A percentile compares a stretch with the other conserved stretches of the same genome.
Conservation (phyloP, 1,284 basidiomycete species). For the Fomes fomentarius region DNA sequence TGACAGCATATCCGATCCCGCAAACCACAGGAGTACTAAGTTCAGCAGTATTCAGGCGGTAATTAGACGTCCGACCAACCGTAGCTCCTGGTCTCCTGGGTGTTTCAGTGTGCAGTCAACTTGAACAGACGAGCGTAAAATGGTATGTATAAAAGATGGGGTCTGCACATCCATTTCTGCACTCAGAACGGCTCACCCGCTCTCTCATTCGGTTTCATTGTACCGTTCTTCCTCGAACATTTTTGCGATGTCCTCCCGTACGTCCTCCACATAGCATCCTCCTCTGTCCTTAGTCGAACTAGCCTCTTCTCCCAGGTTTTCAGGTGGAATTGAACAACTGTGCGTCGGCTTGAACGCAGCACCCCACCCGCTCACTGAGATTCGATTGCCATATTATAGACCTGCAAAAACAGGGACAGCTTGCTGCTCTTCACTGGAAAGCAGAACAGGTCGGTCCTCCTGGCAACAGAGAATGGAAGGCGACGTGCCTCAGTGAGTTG, state of each 20-base stretch:
- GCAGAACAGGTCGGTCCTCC: conserved; percentile 44
- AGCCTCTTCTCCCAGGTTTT: conserved; percentile 34
- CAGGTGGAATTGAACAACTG: conserved; percentile 57
- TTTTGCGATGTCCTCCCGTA: conserved; percentile 9
- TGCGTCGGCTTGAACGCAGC: conserved; percentile 27
- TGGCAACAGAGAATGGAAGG: conserved; percentile 49
- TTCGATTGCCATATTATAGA: conserved; percentile 34
- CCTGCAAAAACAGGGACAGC: conserved; percentile 38
- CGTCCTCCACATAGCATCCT: neutral
- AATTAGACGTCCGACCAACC: neutral
- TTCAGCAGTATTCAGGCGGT: neutral
- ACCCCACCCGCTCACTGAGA: neutral
- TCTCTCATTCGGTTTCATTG: neutral
- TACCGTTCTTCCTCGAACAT: neutral
- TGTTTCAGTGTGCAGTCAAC: neutral
- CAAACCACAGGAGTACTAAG: neutral
- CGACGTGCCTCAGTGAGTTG: conserved; percentile 55
- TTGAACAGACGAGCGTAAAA: neutral
- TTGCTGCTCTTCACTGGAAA: conserved; percentile 41
- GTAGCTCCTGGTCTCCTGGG: neutral
- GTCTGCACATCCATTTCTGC: neutral
- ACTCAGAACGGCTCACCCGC: neutral
- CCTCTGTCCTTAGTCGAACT: neutral
- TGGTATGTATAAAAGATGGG: neutral
- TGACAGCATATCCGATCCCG: conserved; percentile 2